Percentiles rank a stretch among this genome's conserved stretches.
phyloP scores from a whole-genome alignment of 1,284 basidiomycete species.

The Rhodotorula sp. region DNA sequence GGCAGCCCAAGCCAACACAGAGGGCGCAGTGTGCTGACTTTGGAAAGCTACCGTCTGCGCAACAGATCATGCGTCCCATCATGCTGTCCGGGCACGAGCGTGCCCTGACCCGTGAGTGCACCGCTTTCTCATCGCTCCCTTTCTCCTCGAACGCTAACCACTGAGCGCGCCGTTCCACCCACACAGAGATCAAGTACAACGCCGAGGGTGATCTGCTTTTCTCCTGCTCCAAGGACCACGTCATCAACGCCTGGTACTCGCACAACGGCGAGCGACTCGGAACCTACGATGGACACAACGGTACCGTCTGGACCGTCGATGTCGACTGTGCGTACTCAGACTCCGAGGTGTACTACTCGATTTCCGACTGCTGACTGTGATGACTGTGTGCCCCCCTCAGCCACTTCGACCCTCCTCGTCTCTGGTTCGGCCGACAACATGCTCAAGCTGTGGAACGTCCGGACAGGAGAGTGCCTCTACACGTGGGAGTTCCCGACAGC shows the following conservation, averaged over 20 bases:
- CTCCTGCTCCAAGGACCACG: constrained; percentile 90
- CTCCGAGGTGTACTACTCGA: not conserved
- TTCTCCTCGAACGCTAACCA: not conserved
- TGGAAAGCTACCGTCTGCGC: not conserved
- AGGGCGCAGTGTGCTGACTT: not conserved
- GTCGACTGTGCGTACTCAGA: constrained; percentile 73
- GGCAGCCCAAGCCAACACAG: not conserved
- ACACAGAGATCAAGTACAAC: constrained; percentile 63
- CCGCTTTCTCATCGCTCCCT: not conserved
- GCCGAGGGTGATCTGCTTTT: constrained; percentile 93
- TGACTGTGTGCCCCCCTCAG: constrained; percentile 51
- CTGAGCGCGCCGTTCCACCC: not conserved
- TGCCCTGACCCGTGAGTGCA: constrained; percentile 93
- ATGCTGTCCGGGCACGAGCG: constrained; percentile 82
- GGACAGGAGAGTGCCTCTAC: constrained; percentile 84
- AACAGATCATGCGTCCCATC: constrained; percentile 42
- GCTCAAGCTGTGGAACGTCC: constrained; percentile 86
- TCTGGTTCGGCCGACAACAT: constrained; percentile 85
- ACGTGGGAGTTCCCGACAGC: constrained; percentile 98
- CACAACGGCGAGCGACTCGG: constrained; percentile 97
- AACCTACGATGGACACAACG: constrained; percentile 95
- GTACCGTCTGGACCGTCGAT: constrained; percentile 94
- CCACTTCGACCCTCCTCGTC: constrained; percentile 78
- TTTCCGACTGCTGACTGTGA: not conserved
- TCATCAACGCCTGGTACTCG: constrained; percentile 80